Base-by-base conservation (phyloP, 2,329 filamentous ascomycete genomes). In the Colletotrichum sp. region DNA sequence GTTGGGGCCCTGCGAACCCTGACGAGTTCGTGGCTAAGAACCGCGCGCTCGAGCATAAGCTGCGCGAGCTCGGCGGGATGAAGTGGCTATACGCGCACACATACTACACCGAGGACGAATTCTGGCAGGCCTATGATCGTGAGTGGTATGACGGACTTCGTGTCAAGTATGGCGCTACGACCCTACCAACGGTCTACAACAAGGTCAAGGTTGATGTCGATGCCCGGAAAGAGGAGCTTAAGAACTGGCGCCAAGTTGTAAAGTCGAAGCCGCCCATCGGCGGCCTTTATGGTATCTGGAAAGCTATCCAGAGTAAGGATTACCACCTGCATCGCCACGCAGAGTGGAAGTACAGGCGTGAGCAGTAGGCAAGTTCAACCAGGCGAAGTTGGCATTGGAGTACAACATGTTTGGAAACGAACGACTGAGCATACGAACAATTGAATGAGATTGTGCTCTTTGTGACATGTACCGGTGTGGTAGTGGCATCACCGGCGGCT, bases 31-130 rank as follows among this genome's bases (percentile, higher is more conserved):
- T 96, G 3, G 82, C 85, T 52, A 91, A 91, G 79, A 98, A 98
- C 84, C 90, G 93, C 36, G 89, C 88, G 59, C 88, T 98, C 24
- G 95, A 98, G 85, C 85, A 87, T 24, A 93, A 94, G 81, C 90
- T 96, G 6, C 87, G 87, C 64, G 88, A 92, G 78, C 89, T 97
- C 1, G 92, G 93, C 63, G 95, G 95, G 4, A 91, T 94, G 87
- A 98, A 98, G 86, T 97, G 95, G 94, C 87, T 98, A 15, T 98
- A 98, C 84, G 95, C 95, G 4, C 94, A 96, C 81, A 94, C 95
- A 0, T 98, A 96, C 86, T 97, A 97, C 83, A 89, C 90, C n/a
- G 90, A 94, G 81, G 86, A 89, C 1, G 91, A 94, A 81, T 95
- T 95, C 84, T 95, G 93, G 92, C 80, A 85, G 39, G 87, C 92